Conservation (phyloP, 495 filamentous ascomycete species). For the Xylaria intraflava region DNA sequence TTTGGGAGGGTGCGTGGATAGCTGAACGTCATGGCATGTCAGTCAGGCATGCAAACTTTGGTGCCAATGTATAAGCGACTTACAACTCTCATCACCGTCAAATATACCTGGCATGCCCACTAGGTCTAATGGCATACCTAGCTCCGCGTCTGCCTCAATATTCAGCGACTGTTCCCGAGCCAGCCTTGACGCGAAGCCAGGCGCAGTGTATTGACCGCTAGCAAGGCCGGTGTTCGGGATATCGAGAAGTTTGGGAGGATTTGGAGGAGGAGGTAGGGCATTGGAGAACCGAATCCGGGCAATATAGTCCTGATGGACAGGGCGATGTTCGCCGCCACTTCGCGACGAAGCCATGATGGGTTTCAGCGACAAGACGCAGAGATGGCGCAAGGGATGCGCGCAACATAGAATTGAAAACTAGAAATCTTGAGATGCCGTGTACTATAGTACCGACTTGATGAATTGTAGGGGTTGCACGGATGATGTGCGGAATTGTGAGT, state of each 20-base stretch:
- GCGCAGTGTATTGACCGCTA: conserved; percentile 73
- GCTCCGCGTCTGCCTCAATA: conserved; percentile 93
- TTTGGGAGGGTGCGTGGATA: conserved; percentile 66
- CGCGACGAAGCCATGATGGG: conserved; percentile 39
- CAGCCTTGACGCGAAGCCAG: conserved; percentile 78
- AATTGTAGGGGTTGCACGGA: background rate
- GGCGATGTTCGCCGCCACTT: conserved; percentile 47
- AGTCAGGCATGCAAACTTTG: conserved; percentile 8
- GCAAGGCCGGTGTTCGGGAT: conserved; percentile 87
- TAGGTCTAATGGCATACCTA: conserved; percentile 94
- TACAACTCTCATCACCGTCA: conserved; percentile 91
- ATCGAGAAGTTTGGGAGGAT: conserved; percentile 91
- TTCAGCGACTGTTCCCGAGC: conserved; percentile 88
- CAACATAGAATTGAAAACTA: background rate
- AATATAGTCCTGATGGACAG: conserved; percentile 91
- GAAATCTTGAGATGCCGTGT: background rate
- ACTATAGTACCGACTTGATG: background rate
- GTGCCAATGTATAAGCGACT: conserved; percentile 26
- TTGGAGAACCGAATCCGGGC: conserved; percentile 92
- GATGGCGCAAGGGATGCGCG: background rate
- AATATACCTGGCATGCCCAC: conserved; percentile 92
- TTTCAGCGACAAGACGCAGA: background rate
- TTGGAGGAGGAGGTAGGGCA: conserved; percentile 84
- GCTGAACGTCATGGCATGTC: conserved; percentile 43
- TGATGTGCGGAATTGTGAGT: background rate